Conservation (phyloP, 2,329 filamentous ascomycete species). For the Penicillium sp. region DNA sequence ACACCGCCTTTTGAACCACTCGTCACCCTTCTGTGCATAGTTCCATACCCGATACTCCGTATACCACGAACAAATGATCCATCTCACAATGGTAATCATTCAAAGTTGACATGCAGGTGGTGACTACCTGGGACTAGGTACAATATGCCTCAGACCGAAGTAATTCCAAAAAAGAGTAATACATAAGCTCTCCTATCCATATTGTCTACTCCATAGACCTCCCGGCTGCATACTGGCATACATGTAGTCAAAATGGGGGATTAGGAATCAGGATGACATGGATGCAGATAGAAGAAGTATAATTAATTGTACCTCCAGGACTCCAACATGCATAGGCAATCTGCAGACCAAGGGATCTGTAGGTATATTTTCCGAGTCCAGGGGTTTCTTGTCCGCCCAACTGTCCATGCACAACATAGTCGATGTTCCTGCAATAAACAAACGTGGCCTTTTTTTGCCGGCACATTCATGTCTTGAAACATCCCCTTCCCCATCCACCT, state of each 20-base stretch:
- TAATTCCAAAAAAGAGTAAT: no score
- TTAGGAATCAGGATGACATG: no score
- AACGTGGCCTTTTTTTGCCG: slow-evolving; percentile 16
- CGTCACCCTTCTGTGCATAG: no score
- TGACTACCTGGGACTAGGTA: background rate
- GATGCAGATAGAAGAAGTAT: no score
- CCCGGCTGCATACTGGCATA: no score
- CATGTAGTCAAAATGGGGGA: no score
- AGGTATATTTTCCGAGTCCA: background rate
- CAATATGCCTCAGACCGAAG: background rate
- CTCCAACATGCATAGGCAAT: no score
- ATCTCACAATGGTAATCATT: no score
- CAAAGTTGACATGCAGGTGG: background rate
- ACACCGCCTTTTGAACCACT: slow-evolving; percentile 6
- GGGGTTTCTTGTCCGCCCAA: background rate
- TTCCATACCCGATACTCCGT: no score
- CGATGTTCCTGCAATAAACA: slow-evolving; percentile 6
- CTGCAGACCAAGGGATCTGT: no score
- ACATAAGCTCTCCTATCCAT: background rate
- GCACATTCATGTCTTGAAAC: slow-evolving; percentile 2
- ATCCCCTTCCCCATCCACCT: background rate
- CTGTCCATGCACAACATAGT: background rate
- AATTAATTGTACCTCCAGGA: no score
- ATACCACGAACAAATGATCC: no score
- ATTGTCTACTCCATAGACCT: background rate